Percentiles rank a stretch among this genome's conserved stretches.
Evolutionary conservation across 345 rosid species (phyloP).

Genomic region (Excoecaria cochinchinensis): DNA sequence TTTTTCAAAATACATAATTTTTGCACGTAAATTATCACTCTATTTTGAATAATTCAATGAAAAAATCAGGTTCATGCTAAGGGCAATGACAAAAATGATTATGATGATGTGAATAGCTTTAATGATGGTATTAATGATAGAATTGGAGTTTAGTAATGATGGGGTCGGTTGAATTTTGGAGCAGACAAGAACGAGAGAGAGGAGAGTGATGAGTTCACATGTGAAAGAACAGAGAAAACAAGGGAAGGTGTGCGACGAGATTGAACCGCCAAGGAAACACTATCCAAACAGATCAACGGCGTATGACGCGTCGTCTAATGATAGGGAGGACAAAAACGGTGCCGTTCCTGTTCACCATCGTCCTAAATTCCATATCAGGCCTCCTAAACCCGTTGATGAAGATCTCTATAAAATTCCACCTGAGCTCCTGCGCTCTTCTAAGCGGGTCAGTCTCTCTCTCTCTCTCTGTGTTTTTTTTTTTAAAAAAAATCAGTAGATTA

Average conservation of each 20-base stretch:
- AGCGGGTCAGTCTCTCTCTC: slow-evolving; percentile 13
- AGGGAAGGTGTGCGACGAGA: slow-evolving; percentile 65
- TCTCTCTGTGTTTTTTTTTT: neutral
- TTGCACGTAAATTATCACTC: too few relatives aligned
- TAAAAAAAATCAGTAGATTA: too few relatives aligned
- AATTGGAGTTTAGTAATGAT: neutral
- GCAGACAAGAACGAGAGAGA: slow-evolving; percentile 44
- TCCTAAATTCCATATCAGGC: slow-evolving; percentile 3
- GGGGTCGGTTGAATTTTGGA: slow-evolving; percentile 3
- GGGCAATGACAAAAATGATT: neutral
- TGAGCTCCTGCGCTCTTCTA: slow-evolving; percentile 53
- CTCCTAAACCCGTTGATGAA: slow-evolving; percentile 74
- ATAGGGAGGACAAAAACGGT: neutral
- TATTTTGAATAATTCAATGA: too few relatives aligned
- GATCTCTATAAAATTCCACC: slow-evolving; percentile 93
- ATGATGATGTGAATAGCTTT: neutral
- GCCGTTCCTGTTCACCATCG: too few relatives aligned
- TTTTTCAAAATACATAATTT: too few relatives aligned
- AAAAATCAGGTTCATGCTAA: too few relatives aligned
- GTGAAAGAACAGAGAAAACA: slow-evolving; percentile 51
- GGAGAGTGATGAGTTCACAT: slow-evolving; percentile 29
- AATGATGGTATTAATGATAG: slow-evolving; percentile 8
- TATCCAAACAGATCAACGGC: neutral
- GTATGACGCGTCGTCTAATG: neutral
- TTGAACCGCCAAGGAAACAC: slow-evolving; percentile 41